Evolutionary conservation across 805 yeast genomes (phyloP).

Genomic region (Yamadazyma takamatsuzukensis): DNA sequence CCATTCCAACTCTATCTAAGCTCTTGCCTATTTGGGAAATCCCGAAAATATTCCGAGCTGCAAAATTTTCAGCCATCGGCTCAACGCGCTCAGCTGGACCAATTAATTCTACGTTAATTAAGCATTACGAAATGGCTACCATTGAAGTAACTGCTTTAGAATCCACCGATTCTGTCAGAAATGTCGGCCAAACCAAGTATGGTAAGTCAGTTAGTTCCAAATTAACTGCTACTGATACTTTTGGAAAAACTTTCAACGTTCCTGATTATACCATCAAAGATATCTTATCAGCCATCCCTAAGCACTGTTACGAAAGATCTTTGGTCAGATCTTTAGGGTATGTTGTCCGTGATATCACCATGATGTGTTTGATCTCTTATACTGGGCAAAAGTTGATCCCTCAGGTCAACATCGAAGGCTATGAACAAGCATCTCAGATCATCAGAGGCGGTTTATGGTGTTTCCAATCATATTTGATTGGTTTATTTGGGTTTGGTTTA

Average conservation of each 20-base stretch:
- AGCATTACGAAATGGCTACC: too few species aligned
- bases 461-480: constrained; percentile 50
- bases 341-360: constrained; percentile 61
- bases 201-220: constrained; percentile 4
- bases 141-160: constrained; percentile 4
- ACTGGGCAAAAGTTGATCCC: too few species aligned
- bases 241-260: constrained; percentile 64
- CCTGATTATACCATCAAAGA: constrained; percentile 79
- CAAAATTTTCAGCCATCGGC: too few species aligned
- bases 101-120: too few species aligned
- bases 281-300: constrained; percentile 66
- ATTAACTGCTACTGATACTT: constrained; percentile 52
- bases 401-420: constrained; percentile 22
- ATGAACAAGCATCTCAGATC: constrained; percentile 3
- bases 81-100: too few species aligned
- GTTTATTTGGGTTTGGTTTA: constrained; percentile 69
- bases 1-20: too few species aligned
- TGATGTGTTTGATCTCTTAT: constrained; percentile 38
- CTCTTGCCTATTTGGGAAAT: too few species aligned
- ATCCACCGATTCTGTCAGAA: neutral
- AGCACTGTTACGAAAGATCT: constrained; percentile 68
- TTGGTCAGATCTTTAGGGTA: constrained; percentile 53
- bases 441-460: constrained; percentile 41
- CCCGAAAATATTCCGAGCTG: too few species aligned
- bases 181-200: neutral